Conservation (phyloP, 169 alveolate species). For the Eimeria tenella region DNA sequence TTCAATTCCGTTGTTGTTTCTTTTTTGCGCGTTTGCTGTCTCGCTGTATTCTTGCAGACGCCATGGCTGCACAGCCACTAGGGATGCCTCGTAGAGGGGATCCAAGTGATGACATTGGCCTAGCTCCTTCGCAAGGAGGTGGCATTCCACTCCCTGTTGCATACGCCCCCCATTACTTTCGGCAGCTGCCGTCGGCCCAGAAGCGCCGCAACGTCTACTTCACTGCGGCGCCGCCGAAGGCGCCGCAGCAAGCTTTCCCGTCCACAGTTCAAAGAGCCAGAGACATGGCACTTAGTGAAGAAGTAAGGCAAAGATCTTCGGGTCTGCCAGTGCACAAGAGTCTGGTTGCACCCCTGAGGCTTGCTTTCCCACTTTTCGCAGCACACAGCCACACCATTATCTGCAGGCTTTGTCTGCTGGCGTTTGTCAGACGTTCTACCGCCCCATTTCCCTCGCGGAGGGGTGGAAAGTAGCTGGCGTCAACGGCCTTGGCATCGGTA, state of each 20-base stretch:
- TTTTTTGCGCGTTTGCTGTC: too few species aligned
- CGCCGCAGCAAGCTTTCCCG: slow-evolving; percentile 16
- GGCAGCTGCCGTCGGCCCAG: slow-evolving; percentile 60
- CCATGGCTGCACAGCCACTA: neutral
- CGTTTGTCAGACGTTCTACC: slow-evolving; percentile 39
- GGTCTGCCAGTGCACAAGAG: too few species aligned
- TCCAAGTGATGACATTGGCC: slow-evolving; percentile 3
- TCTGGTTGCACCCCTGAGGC: neutral
- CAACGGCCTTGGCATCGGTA: slow-evolving; percentile 59
- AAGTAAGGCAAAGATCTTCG: neutral
- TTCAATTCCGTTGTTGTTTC: too few species aligned
- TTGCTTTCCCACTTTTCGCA: too few species aligned
- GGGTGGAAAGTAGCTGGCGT: slow-evolving; percentile 57
- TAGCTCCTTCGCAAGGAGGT: slow-evolving; percentile 72
- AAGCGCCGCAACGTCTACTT: slow-evolving; percentile 68
- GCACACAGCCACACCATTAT: too few species aligned
- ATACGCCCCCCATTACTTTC: slow-evolving; percentile 62
- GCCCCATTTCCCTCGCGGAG: slow-evolving; percentile 26
- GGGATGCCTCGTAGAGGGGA: slow-evolving; percentile 14
- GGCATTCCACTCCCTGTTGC: slow-evolving; percentile 71
- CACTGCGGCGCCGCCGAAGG: slow-evolving; percentile 58
- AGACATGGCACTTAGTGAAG: slow-evolving; percentile 57
- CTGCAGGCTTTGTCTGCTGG: too few species aligned
- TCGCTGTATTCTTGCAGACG: neutral
- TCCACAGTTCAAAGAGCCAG: slow-evolving; percentile 55